Conservation (phyloP, 2,329 filamentous ascomycete genomes). For the Ceratocystiopsis sp. region DNA sequence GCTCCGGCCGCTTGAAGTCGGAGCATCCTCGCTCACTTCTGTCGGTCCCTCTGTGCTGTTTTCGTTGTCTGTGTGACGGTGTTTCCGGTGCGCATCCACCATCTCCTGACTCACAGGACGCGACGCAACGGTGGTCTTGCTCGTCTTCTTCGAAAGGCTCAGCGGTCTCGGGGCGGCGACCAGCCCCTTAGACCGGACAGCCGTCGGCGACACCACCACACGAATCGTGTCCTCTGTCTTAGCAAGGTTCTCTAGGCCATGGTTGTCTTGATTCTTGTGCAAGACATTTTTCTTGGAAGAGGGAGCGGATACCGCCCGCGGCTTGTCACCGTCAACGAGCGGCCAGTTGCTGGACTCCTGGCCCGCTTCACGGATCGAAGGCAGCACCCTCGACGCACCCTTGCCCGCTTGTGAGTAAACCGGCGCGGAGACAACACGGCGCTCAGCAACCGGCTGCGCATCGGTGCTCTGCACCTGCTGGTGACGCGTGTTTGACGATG, state of each 20-base stretch:
- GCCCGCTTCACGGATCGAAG: constrained; percentile 31
- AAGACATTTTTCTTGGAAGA: constrained; percentile 13
- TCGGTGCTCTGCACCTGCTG: constrained; percentile 1
- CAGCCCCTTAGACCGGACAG: constrained; percentile 1
- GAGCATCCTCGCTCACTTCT: background rate
- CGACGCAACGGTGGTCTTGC: background rate
- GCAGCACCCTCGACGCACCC: constrained; percentile 18
- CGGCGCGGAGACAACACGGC: constrained; percentile 34
- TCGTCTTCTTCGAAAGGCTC: background rate
- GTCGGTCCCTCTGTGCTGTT: background rate
- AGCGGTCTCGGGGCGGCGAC: constrained; percentile 1
- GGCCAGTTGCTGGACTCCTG: constrained; percentile 11
- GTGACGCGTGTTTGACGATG: constrained; percentile 2
- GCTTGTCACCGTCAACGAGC: constrained; percentile 15
- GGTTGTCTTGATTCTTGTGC: constrained; percentile 6
- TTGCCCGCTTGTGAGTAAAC: constrained; percentile 24
- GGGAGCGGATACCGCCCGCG: constrained; percentile 30
- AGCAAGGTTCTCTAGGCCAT: constrained; percentile 2
- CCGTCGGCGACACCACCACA: constrained; percentile 7
- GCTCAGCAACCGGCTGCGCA: constrained; percentile 15
- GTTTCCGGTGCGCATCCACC: background rate
- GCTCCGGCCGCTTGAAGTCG: background rate
- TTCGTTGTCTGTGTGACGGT: background rate
- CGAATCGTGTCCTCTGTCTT: constrained; percentile 9
- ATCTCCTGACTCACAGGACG: background rate